Evolutionary conservation across 257 asterid species (phyloP), one percentile per base, ranked within the genome.

Genomic region (Rubia yunnanensis): DNA sequence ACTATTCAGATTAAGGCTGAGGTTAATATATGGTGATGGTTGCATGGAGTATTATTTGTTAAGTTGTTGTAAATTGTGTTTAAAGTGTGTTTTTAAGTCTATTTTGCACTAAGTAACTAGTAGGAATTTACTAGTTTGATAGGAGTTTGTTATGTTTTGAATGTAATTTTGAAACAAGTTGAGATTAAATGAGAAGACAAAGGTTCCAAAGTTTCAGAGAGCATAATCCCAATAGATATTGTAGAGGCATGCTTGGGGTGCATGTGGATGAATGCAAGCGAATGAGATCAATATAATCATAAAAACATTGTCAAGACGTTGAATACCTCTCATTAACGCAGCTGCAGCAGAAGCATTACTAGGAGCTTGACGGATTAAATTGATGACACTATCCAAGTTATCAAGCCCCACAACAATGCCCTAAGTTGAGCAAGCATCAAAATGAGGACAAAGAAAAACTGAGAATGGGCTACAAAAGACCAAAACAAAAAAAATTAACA

Each of bases 401-500:
- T 83, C 94, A 76, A 94, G 97, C 74, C 97, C 99, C 76, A 75
- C 65, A 60, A 88, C 69, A 60, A 94, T 80, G 64, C 99, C 99
- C 99, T 92, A 66, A 34, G 48, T 64, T 76, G 76, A 73, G 56
- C 79, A 82, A 41, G 64, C 22, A 60, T 49, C 68, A 65, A 65
- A 62, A 41, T 13, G 57, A 58, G 10, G 23, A 31, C 35, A 44
- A 5, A 28, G 6, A 26, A 27, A 46, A 18, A 14, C 20, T 58
- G 26, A 48, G 13, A 50, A 32, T 9, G 28, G 38, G 31, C 58
- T 13, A 48, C 10, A 36, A 63, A 20, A 20, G 46, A 17, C 22
- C n/a, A 46, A 49, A 57, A 57, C 67, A 41, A 32, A 35, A 44
- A 44, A 69, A 30, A 24, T 36, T 44, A 31, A 65, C 28, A 64